phyloP scores from a whole-genome alignment of 768 basidiomycete genomes.

The Goffeauzyma gilvescens region DNA sequence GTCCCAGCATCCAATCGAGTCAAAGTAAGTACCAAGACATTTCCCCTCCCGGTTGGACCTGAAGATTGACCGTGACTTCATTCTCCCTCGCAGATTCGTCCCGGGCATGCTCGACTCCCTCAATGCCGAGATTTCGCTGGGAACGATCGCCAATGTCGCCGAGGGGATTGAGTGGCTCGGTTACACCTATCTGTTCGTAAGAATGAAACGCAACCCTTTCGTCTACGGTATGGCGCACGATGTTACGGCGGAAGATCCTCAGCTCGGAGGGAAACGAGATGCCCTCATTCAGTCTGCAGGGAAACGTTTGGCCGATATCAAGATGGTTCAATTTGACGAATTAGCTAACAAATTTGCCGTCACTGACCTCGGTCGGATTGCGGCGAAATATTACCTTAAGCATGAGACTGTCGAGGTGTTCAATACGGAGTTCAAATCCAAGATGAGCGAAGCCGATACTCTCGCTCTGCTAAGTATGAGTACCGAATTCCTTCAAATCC shows the following conservation, averaged over 20 bases:
- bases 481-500: conserved; percentile 93
- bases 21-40: conserved; percentile 43
- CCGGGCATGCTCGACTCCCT: conserved; percentile 72
- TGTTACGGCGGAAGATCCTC: conserved; percentile 48
- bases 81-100: conserved; percentile 40
- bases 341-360: conserved; percentile 44
- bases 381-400: conserved; percentile 88
- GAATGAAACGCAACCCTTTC: conserved; percentile 80
- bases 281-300: conserved; percentile 53
- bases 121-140: conserved; percentile 86
- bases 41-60: background rate
- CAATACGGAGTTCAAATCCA: conserved; percentile 49
- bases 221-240: conserved; percentile 69
- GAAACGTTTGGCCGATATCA: conserved; percentile 43
- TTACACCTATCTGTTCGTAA: conserved; percentile 87
- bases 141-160: conserved; percentile 66
- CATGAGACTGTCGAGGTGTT: conserved; percentile 71
- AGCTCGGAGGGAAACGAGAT: conserved; percentile 49
- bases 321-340: conserved; percentile 65
- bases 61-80: background rate
- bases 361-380: conserved; percentile 87
- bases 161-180: conserved; percentile 90
- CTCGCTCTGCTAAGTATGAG: conserved; percentile 69
- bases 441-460: conserved; percentile 85
- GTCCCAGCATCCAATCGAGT: conserved; percentile 91